These are phyloP conservation scores for Psidium friedrichsthalianum DNA, from an alignment of 345 rosid species.

Conservation along the genomic window DNA sequence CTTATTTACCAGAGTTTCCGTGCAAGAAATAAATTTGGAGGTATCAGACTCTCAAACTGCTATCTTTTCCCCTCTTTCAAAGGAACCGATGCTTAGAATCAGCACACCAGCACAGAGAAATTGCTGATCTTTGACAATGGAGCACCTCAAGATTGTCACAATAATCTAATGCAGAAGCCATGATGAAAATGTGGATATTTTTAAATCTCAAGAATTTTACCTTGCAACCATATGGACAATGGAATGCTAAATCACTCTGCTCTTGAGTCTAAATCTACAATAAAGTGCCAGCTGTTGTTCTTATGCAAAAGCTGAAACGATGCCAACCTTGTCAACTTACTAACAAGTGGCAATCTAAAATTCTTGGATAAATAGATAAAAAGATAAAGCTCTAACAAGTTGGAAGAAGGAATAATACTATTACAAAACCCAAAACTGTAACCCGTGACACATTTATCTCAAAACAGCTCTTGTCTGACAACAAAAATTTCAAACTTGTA, in stretches of 20 bases:
- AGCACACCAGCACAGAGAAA: background rate
- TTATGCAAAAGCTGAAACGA: background rate
- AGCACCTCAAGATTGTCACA: background rate
- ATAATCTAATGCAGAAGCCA: background rate
- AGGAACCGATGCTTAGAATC: background rate
- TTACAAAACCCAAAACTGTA: background rate
- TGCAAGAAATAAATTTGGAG: background rate
- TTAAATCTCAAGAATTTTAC: too few species aligned
- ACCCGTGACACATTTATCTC: background rate
- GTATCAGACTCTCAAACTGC: background rate
- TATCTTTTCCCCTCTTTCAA: background rate
- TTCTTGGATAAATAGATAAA: background rate
- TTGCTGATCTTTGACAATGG: background rate
- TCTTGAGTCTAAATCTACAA: background rate
- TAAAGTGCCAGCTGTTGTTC: background rate
- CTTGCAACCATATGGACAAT: background rate
- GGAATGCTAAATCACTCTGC: background rate
- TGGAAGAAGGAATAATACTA: background rate
- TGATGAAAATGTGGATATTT: too few species aligned
- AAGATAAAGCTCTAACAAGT: background rate
- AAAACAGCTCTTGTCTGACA: background rate
- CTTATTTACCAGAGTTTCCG: background rate
- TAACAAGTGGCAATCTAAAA: background rate
- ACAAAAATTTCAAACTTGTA: background rate
- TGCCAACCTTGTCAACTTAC: background rate